Base-by-base conservation (phyloP, 345 rosid species). In the Microthlaspi erraticum region DNA sequence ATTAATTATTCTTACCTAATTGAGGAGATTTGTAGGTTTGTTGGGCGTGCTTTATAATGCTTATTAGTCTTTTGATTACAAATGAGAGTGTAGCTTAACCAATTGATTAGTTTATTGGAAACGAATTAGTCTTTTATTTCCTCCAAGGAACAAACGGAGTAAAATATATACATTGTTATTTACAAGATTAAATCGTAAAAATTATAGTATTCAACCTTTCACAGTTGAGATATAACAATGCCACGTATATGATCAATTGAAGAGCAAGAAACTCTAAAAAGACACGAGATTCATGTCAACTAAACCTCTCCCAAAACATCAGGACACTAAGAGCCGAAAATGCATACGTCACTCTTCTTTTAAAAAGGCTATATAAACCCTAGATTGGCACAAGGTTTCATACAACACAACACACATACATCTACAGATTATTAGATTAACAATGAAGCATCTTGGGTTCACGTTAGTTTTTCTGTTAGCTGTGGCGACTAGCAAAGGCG, bases 351-450 rank as follows among this genome's bases (percentile, higher is more conserved):
- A 48, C 42, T 33, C 59, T 54, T 23, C 59, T 32, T 14, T 32
- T 23, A 2, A 23, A 66, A 19, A 23, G 32, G 58, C 74, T 70
- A 70, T 70, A 70, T 59, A 70, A 70, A 59, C 74, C 74, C 59
- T 46, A 59, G 41, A 46, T 26, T 9, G 18, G 59, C 66, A 13
- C 38, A 20, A 70, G 36, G 11, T 56, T 20, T 4, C 29, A 57
- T 44, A 18, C 48, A 56, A 68, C 56, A 68, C 48, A 57, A 32
- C 12, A 70, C 74, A 70, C 1, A 8, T 13, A 42, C 16, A 42
- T n/a, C 16, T 41, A 41, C 45, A 12, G 2, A 13, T n/a, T n/a
- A n/a, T n/a, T n/a, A n/a, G n/a, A n/a, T 13, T 13, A 41, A 41
- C 17, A 6, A 41, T 41, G 17, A n/a, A 42, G 46, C 17, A 64